phyloP scores from a whole-genome alignment of 2,329 filamentous ascomycete species.

The Aspergillus hiratsukae region DNA sequence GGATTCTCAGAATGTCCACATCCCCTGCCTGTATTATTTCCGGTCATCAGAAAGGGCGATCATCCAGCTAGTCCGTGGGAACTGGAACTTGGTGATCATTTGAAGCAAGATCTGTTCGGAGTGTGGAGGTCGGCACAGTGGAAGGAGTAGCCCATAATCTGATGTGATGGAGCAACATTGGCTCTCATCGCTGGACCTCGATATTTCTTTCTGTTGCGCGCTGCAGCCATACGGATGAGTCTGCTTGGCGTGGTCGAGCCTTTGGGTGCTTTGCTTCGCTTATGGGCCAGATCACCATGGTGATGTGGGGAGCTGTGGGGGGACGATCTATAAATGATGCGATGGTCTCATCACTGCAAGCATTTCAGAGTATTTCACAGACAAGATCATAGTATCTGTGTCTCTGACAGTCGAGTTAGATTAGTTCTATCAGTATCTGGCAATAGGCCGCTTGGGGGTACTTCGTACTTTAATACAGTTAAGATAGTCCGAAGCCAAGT shows the following conservation, averaged over 20 bases:
- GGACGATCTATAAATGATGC: neutral
- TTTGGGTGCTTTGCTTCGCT: neutral
- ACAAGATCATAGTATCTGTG: too few relatives aligned
- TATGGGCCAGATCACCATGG: neutral
- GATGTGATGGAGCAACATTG: neutral
- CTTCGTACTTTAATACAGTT: neutral
- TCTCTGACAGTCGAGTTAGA: neutral
- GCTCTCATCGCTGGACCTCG: neutral
- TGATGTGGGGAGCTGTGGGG: too few relatives aligned
- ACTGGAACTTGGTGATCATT: neutral
- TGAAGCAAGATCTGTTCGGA: neutral
- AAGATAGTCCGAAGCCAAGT: neutral
- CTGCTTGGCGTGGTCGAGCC: neutral
- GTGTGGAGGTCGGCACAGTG: neutral
- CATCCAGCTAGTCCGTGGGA: neutral
- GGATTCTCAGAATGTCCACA: slow-evolving; percentile 13
- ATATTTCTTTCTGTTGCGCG: neutral
- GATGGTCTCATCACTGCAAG: neutral
- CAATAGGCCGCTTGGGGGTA: too few relatives aligned
- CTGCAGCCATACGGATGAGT: neutral
- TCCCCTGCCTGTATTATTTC: slow-evolving; percentile 9
- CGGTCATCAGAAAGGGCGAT: slow-evolving; percentile 5
- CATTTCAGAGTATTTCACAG: neutral
- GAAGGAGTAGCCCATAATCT: neutral
- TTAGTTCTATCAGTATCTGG: neutral